Base-by-base conservation (phyloP, 2,329 filamentous ascomycete species). In the Botryotinia calthae region DNA sequence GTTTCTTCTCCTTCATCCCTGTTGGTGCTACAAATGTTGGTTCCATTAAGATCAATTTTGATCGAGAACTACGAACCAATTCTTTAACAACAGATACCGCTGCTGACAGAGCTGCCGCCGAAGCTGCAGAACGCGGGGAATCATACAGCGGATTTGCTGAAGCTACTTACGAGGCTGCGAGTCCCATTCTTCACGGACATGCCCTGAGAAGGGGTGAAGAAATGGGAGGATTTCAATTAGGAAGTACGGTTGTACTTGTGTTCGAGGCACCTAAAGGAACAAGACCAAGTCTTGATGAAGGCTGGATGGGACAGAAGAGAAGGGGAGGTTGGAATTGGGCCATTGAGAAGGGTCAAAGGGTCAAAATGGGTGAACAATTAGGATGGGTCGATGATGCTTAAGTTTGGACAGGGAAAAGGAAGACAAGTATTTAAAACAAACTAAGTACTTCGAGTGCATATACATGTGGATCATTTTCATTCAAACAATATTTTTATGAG, bases 21-120 rank as follows among this genome's bases (percentile, higher is more conserved):
- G 96, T 99, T 48, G 96, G 96, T 75, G 96, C 96, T 12, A 99
- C 96, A 34, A 99, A 99, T 79, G 96, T 99, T 62, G 96, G 96
- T 72, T 97, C 93, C 74, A 98, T 99, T 84, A 93, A 93, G 81
- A 89, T 99, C 85, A 98, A 99, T 84, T 99, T 99, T 82, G 97
- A 99, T 83, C 87, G 91, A 74, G 96, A 99, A 83, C 86, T 99
- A 74, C 91, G 95, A 76, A 97, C 97, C 69, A 99, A 99, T 84
- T 94, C 90, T 77, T 86, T 99, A 70, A 91, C 92, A 4, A 98
- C 95, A 4, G 96, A 99, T 82, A 99, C 95, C 0, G 93, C 91
- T 22, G 95, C 95, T 28, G 95, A 98, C 80, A 87, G 88, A 71
- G 94, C 94, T 2, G 95, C 95, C 0, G 93, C 94, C 75, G 88